A percentile compares a stretch with the other conserved stretches of the same genome.
These are phyloP conservation scores for Aspergillus sp. DNA, from an alignment of 2,329 filamentous ascomycete genomes.

Conservation along the genomic window DNA sequence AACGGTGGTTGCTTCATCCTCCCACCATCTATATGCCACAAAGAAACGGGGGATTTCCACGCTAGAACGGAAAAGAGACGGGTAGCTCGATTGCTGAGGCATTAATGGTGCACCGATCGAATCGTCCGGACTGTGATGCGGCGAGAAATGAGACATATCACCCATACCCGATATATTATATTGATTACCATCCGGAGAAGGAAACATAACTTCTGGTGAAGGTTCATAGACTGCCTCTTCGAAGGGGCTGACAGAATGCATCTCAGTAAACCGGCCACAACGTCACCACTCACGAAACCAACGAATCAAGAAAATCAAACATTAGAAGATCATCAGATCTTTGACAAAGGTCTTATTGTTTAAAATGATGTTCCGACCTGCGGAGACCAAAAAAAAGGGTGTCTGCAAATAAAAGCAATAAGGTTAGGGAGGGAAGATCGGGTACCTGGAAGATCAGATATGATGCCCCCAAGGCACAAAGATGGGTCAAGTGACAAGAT, in stretches of 20 bases:
- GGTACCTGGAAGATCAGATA: no score
- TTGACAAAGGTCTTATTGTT: no score
- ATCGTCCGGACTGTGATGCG: slow-evolving; percentile 3
- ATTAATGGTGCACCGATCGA: slow-evolving; percentile 5
- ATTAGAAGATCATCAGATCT: no score
- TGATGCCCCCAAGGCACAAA: no score
- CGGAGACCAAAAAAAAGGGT: no score
- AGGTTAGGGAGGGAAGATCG: no score
- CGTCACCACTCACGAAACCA: no score
- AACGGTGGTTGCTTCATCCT: slow-evolving; percentile 33
- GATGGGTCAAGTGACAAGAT: no score
- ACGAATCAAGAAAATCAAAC: no score
- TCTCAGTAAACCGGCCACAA: not conserved
- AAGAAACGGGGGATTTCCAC: slow-evolving; percentile 29
- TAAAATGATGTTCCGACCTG: no score
- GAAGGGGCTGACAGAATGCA: slow-evolving; percentile 3
- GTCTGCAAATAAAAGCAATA: no score
- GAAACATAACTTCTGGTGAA: not conserved
- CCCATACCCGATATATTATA: not conserved
- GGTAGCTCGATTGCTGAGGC: slow-evolving; percentile 18
- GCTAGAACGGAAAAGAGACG: slow-evolving; percentile 23
- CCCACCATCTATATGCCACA: slow-evolving; percentile 35
- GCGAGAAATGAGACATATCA: slow-evolving; percentile 9
- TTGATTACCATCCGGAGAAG: not conserved
- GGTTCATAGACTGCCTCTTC: slow-evolving; percentile 2